Evolutionary conservation across 768 basidiomycete species (phyloP).

Genomic region (Boletus reticuloceps): DNA sequence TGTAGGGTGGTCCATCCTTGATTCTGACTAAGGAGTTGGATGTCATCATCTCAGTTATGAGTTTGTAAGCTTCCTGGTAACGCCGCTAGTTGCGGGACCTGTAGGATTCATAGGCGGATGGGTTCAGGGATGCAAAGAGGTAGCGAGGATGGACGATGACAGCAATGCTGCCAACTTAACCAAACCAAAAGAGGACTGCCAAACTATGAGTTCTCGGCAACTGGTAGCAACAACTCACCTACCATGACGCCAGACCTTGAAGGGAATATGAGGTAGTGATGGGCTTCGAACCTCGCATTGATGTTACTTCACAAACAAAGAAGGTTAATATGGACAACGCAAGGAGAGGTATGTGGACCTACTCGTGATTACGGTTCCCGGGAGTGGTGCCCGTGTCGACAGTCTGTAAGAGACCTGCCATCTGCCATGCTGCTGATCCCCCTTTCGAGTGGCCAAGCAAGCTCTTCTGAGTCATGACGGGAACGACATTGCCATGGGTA

Average conservation of each 20-base stretch:
- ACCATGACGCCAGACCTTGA: constrained; percentile 93
- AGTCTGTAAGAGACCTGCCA: constrained; percentile 87
- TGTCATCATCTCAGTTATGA: constrained; percentile 95
- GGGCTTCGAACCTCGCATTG: constrained; percentile 88
- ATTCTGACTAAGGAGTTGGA: constrained; percentile 90
- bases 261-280: constrained; percentile 93
- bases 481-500: constrained; percentile 93
- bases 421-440: constrained; percentile 98
- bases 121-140: constrained; percentile 80
- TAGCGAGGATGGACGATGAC: constrained; percentile 89
- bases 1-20: constrained; percentile 93
- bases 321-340: not conserved
- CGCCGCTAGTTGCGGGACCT: constrained; percentile 63
- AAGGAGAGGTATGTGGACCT: constrained; percentile 36
- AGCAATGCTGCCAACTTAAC: constrained; percentile 94
- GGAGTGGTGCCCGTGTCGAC: constrained; percentile 85
- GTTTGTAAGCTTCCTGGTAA: constrained; percentile 73
- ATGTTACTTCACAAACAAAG: constrained; percentile 79
- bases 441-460: constrained; percentile 98
- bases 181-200: constrained; percentile 94
- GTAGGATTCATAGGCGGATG: constrained; percentile 78
- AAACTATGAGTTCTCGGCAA: not conserved
- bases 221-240: constrained; percentile 21
- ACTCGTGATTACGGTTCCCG: constrained; percentile 96
- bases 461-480: constrained; percentile 96